Conservation (phyloP, 352 stramenopile species). For the Peronospora destructor region DNA sequence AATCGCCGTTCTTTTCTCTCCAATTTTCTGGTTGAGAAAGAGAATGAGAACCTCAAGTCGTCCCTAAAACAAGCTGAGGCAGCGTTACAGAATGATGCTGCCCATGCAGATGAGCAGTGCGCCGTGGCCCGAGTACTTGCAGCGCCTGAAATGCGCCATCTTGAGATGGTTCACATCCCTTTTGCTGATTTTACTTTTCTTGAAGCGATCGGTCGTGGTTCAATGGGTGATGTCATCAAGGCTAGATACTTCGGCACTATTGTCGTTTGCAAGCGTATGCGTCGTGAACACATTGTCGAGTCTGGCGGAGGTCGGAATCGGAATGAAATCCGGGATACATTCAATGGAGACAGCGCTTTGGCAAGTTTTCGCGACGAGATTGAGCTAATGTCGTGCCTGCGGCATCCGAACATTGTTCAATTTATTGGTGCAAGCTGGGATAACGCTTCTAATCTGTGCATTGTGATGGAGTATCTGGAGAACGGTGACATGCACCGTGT, state of each 20-base stretch:
- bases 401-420: slow-evolving; percentile 86
- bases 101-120: slow-evolving; percentile 62
- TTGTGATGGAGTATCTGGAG: slow-evolving; percentile 88
- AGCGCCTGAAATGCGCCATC: slow-evolving; percentile 63
- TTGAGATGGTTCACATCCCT: slow-evolving; percentile 76
- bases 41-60: slow-evolving; percentile 79
- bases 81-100: slow-evolving; percentile 72
- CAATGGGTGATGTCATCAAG: slow-evolving; percentile 87
- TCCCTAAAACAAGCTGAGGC: slow-evolving; percentile 74
- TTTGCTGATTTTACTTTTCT: slow-evolving; percentile 81
- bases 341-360: slow-evolving; percentile 35
- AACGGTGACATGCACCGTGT: slow-evolving; percentile 86
- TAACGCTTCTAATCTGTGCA: slow-evolving; percentile 83
- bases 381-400: slow-evolving; percentile 77
- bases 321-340: slow-evolving; percentile 13
- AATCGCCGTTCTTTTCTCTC: slow-evolving; percentile 79
- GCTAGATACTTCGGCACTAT: slow-evolving; percentile 82
- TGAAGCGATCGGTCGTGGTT: slow-evolving; percentile 67
- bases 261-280: slow-evolving; percentile 85
- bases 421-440: slow-evolving; percentile 87
- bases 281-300: slow-evolving; percentile 74
- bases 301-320: slow-evolving; percentile 15
- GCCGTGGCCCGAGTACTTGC: slow-evolving; percentile 63
- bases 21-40: slow-evolving; percentile 77
- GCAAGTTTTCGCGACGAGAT: slow-evolving; percentile 82